Base-by-base conservation (phyloP, 805 yeast species). In the Ogataea sp. region DNA sequence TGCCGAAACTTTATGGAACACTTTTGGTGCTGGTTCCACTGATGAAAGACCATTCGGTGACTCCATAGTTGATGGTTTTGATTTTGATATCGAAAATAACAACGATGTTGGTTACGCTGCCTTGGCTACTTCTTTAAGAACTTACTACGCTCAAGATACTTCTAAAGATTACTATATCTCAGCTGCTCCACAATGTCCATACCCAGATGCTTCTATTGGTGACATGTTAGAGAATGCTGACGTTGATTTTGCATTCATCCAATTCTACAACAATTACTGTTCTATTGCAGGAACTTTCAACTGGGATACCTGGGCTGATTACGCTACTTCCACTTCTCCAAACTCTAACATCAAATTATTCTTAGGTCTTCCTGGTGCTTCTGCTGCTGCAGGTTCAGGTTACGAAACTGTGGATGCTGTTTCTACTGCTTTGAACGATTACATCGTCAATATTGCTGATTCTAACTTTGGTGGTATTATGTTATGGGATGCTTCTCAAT, bases 171-270 rank as follows among this genome's bases (percentile, higher is more conserved):
- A 79, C 64, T 84, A 80, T 57, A 64, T 87, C 34, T 78, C 94
- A 39, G 95, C 95, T 47, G 90, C 96, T 45, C 96, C 96, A 17
- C 96, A 87, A 65, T 89, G 96, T 65, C 81, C 78, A 20, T 83
- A 79, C 58, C 95, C 96, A 16, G 96, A 88, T 64, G 80, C 75
- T 11, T 57, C 61, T 36, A 56, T 65, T 30, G 69, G 70, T 40
- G 57, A 62, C 38, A 56, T 72, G 28, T 50, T 72, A 35, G 53
- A 57, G 26, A 36, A 71, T 60, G 78, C 85, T 10, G 67, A 74
- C 29, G 67, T 88, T 48, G 96, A 88, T 61, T 86, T 78, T 58
- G 83, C 86, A 4, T 86, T 84, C 55, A 71, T 89, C 47, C 96
- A 87, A 64, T 88, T 88, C 64, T 88, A 87, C 71, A 88, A 88